Base-by-base conservation (phyloP, 352 stramenopile genomes). In the Phytophthora quininea region DNA sequence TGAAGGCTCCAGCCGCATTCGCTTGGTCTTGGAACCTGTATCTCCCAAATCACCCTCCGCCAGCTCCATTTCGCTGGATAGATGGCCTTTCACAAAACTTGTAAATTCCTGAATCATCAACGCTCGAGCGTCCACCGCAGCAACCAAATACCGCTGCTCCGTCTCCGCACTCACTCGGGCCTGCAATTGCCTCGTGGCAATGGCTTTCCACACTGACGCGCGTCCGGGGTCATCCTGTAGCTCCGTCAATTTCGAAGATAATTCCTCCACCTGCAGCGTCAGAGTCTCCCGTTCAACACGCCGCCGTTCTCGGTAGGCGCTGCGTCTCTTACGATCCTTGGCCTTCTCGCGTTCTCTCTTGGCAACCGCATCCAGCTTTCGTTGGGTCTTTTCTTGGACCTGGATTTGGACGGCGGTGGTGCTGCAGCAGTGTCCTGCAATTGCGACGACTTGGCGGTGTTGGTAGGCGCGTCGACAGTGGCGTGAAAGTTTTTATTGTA, bases 261-360 rank as follows among this genome's bases (percentile, higher is more conserved):
- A n/a, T 27, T 53, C 9, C 19, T 29, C 43, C 9, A 50, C 43
- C 43, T 53, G 24, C 11, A 31, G 10, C 30, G 55, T 30, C 6
- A 64, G 35, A 5, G 10, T 38, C 29, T 45, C 29, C 4, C 48
- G 58, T 31, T 64, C 48, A 9, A 50, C 40, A 24, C 38, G 46
- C 15, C 58, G 48, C n/a, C 38, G 48, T 32, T 52, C 14, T 2
- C 49, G 35, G 31, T 54, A 58, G 12, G 10, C 48, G 19, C 40
- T 58, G 24, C 58, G 48, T 11, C 58, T 40, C 29, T 64, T 64
- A 3, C 49, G 50, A 40, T 59, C 58, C 43, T 66, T 54, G 40
- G 49, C 12, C 31, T 50, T 31, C 1, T 55, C 40, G 7, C 58
- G 3, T 38, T 66, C 58, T 3, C 12, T n/a, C 24, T 53, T 64